Evolutionary conservation across 345 rosid species (phyloP), one percentile per base, ranked within the genome.

Genomic region (Garcia nutans): DNA sequence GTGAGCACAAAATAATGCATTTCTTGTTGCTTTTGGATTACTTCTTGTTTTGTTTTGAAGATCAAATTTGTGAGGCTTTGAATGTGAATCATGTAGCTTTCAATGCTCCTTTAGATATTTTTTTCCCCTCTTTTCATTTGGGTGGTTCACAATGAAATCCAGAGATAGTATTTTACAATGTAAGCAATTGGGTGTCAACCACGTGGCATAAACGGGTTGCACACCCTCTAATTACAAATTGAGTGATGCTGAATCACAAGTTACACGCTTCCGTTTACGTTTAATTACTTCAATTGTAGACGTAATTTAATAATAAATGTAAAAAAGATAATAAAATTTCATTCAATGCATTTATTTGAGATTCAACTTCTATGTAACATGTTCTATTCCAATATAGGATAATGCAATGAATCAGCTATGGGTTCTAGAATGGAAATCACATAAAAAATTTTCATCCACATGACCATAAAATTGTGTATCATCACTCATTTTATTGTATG

Each of bases 41-140:
- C 41, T 50, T 0, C 42, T 58, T 58, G 8, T 65, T 70, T 19
- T 55, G 5, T 13, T 80, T 57, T 60, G 76, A 73, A 77, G 85
- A 84, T 84, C 55, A 74, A 77, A 83, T 83, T 71, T 77, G 71
- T 78, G 84, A 82, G 86, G 87, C 12, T 60, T 59, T 65, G 62
- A 74, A 72, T 65, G 79, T 72, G 24, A 68, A 65, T 22, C 52
- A 73, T 62, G 82, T 72, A 69, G 62, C 81, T 61, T 16, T 84
- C 87, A 64, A 26, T 10, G 50, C 62, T 60, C 61, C 10, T 16
- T 16, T 8, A 76, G 89, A 86, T 84, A 28, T 82, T 83, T 86
- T 71, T 37, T 26, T 2, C 2, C 0, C 59, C 65, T 61, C 37
- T 65, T 66, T 41, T 11, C 41, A 6, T 65, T 26, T 66, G 54